These are phyloP conservation scores for Pichia rugopelliculosa DNA, from an alignment of 805 yeast genomes.

Conservation along the genomic window DNA sequence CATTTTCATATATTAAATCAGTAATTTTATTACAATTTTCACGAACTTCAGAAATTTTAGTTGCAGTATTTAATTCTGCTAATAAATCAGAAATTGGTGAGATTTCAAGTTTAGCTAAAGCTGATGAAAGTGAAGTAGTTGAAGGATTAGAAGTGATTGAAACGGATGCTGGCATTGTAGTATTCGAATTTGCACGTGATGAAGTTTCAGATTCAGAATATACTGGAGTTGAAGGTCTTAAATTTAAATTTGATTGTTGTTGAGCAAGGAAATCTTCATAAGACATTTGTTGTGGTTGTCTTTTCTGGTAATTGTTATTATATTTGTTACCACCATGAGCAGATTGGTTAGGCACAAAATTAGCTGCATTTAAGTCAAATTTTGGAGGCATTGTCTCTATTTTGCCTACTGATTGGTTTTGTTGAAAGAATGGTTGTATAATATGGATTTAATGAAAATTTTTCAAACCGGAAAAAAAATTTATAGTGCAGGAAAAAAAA, in stretches of 20 bases:
- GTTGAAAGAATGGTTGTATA: not conserved
- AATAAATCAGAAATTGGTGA: conserved; percentile 62
- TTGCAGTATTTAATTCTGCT: conserved; percentile 41
- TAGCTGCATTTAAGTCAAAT: conserved; percentile 30
- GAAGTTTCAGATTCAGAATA: conserved; percentile 26
- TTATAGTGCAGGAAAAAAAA: not conserved
- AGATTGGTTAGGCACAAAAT: conserved; percentile 24
- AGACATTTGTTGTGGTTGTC: conserved; percentile 24
- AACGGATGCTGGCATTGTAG: conserved; percentile 12
- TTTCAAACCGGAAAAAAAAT: not conserved
- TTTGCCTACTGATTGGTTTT: not conserved
- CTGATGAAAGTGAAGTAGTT: conserved; percentile 65
- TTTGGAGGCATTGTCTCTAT: conserved; percentile 32
- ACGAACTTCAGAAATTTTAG: conserved; percentile 48
- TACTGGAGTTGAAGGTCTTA: conserved; percentile 10
- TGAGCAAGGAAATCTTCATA: conserved; percentile 41
- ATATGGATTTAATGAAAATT: not conserved
- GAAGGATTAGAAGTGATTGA: conserved; percentile 29
- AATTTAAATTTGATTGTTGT: conserved; percentile 10
- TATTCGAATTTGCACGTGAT: conserved; percentile 19
- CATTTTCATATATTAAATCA: conserved; percentile 38
- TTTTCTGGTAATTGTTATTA: conserved; percentile 13
- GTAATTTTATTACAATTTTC: conserved; percentile 48
- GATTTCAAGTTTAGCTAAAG: conserved; percentile 55
- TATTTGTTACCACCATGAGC: conserved; percentile 10